Base-by-base conservation (phyloP, 2,329 filamentous ascomycete genomes). In the Clonostachys sp. region DNA sequence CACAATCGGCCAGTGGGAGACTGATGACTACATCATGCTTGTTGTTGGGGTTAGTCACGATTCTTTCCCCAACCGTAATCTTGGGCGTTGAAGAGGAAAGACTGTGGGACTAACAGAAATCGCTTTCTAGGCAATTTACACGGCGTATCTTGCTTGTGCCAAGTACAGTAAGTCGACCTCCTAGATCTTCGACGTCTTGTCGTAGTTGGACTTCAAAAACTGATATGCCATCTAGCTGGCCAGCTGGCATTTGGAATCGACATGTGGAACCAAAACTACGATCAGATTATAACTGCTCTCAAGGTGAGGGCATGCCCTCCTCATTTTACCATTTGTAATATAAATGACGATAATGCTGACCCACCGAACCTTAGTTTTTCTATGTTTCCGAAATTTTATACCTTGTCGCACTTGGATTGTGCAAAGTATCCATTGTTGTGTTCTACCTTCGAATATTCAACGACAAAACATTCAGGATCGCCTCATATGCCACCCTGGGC, bases 21-120 rank as follows among this genome's bases (percentile, higher is more conserved):
- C 61, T 5, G 70, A 73, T 43, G 71, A 73, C 50, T 70, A 66
- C 51, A 54, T 71, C 16, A 65, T 71, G 57, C 51, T 66, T 5
- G 51, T 56, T 5, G n/a, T 10, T 10, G 1, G 63, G 59, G 46
- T 59, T 30, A 30, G 24, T 30, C 9, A 24, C 24, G 24, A 30
- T 30, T 30, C 24, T 30, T 30, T 30, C 24, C 24, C 24, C 5
- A 30, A 9, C 8, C 24, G 24, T 9, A 30, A 30, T 30, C 8
- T 10, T 30, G 24, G 24, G 24, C 10, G 10, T 10, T 10, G 9
- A 30, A 10, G 24, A 30, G 3, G 24, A 30, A 9, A 10, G 24
- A 4, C 24, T 30, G 8, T 30, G 3, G 24, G 24, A 30, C 24
- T 30, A 10, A 30, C 24, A 10, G 9, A 4, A 30, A 30, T 30